Conservation (phyloP, 345 rosid genomes). For the Luvunga scandens region DNA sequence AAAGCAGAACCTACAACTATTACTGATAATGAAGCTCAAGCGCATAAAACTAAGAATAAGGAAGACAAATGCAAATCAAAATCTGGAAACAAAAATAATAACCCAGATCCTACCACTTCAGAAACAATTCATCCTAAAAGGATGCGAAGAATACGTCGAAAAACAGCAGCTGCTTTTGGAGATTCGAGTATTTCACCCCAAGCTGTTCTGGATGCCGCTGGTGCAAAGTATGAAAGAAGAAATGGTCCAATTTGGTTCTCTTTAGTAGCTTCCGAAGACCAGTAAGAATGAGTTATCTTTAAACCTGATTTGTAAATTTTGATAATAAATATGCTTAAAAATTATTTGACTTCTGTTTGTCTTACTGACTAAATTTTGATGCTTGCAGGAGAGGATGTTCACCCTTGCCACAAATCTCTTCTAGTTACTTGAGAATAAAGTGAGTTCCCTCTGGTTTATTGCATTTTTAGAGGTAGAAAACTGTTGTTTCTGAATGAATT, state of each 20-base stretch:
- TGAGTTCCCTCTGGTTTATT: constrained; percentile 32
- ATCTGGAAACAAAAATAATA: constrained; percentile 45
- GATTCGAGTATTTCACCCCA: constrained; percentile 56
- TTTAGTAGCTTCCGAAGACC: constrained; percentile 81
- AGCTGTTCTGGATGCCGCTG: constrained; percentile 49
- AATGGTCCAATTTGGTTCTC: constrained; percentile 88
- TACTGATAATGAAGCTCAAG: constrained; percentile 35
- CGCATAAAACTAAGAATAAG: constrained; percentile 47
- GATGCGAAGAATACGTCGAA: constrained; percentile 54
- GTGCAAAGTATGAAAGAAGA: constrained; percentile 49
- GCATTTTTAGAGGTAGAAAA: background rate
- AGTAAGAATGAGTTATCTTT: constrained; percentile 52
- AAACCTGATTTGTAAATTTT: constrained; percentile 11
- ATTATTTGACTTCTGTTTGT: constrained; percentile 8
- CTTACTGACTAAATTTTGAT: constrained; percentile 28
- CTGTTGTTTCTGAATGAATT: background rate
- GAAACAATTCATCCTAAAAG: constrained; percentile 60
- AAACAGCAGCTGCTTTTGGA: constrained; percentile 45
- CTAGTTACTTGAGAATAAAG: constrained; percentile 79
- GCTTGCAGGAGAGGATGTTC: constrained; percentile 72
- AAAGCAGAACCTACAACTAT: constrained; percentile 37
- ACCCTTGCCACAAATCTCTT: constrained; percentile 80
- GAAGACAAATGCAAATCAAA: constrained; percentile 49
- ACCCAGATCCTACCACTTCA: constrained; percentile 46
- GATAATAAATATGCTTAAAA: background rate